A percentile compares a stretch with the other conserved stretches of the same genome.
Conservation (phyloP, 1,284 basidiomycete genomes). For the Vanrija sp. region DNA sequence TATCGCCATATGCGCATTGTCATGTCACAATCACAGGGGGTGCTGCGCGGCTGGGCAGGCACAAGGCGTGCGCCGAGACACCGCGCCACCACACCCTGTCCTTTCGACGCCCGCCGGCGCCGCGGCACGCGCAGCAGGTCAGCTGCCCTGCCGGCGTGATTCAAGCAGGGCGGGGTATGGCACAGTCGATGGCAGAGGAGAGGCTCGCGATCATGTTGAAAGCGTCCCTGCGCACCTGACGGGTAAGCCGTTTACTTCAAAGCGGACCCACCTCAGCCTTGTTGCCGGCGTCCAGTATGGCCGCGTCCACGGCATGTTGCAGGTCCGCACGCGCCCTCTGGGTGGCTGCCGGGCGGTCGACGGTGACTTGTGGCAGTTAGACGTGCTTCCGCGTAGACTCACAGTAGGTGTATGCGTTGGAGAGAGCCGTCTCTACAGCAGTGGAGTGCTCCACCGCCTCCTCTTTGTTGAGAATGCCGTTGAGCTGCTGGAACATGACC, state of each 20-base stretch:
- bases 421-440: neutral
- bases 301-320: neutral
- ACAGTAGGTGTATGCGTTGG: too few species aligned
- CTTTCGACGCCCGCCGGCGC: too few species aligned
- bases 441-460: neutral
- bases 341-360: neutral
- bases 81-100: too few species aligned
- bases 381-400: too few species aligned
- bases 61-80: too few species aligned
- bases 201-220: neutral
- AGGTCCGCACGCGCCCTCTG: neutral
- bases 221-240: neutral
- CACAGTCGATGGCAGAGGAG: too few species aligned
- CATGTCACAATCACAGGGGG: too few species aligned
- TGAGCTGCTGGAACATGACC: neutral
- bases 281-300: neutral
- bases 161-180: too few species aligned
- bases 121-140: too few species aligned
- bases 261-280: neutral
- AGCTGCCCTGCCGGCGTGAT: too few species aligned
- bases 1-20: too few species aligned
- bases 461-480: neutral
- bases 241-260: neutral
- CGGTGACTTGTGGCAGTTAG: neutral
- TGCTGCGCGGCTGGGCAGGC: too few species aligned